These are phyloP conservation scores for Yamadazyma jaroonii DNA, from an alignment of 1,139 yeast genomes.

Conservation along the genomic window DNA sequence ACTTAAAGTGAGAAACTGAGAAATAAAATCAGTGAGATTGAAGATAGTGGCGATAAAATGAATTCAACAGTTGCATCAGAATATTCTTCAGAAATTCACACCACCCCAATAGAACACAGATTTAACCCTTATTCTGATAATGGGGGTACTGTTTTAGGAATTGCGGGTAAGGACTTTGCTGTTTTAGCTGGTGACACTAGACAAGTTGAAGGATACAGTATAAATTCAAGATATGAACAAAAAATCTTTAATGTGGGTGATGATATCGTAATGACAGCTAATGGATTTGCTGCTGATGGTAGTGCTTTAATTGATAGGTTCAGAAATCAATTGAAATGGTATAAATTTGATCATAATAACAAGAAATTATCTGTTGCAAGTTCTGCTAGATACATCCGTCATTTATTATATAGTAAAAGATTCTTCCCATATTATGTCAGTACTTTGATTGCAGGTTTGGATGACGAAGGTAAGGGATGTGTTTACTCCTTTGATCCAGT, in stretches of 20 bases:
- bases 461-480: constrained; percentile 92
- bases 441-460: constrained; percentile 92
- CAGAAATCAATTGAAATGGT: constrained; percentile 83
- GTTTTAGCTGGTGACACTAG: constrained; percentile 98
- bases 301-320: constrained; percentile 78
- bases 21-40: neutral
- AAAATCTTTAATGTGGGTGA: constrained; percentile 91
- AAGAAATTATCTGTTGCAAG: constrained; percentile 65
- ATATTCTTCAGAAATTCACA: constrained; percentile 49
- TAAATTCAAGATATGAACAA: constrained; percentile 90
- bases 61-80: constrained; percentile 57
- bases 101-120: constrained; percentile 82
- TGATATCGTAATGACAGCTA: constrained; percentile 82
- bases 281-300: constrained; percentile 96
- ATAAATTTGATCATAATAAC: constrained; percentile 80
- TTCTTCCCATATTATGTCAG: constrained; percentile 97
- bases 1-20: neutral
- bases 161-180: constrained; percentile 97
- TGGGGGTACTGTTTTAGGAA: constrained; percentile 97
- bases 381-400: constrained; percentile 91
- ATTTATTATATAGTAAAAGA: constrained; percentile 85
- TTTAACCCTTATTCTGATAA: constrained; percentile 96
- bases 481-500: constrained; percentile 97
- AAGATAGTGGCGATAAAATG: constrained; percentile 15
- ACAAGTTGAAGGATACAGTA: constrained; percentile 90